Conservation (phyloP, 768 basidiomycete genomes). For the Auricularia cornea region DNA sequence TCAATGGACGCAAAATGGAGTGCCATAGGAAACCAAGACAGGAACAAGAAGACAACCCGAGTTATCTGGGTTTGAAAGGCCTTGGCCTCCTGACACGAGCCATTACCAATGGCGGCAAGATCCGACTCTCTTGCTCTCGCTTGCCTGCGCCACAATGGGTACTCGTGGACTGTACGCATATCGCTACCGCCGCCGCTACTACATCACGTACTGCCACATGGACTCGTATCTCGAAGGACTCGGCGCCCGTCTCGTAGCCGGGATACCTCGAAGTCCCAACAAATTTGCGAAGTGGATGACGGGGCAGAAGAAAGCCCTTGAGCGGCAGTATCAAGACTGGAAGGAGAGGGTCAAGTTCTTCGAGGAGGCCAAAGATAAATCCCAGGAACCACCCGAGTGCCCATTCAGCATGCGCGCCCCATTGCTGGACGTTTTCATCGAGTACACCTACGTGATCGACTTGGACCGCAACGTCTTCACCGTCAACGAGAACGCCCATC, state of each 20-base stretch:
- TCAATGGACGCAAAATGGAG: too few species aligned
- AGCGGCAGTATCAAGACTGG: neutral
- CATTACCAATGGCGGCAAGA: too few species aligned
- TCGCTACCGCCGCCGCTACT: neutral
- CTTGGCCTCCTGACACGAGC: too few species aligned
- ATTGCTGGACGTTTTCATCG: neutral
- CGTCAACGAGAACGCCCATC: neutral
- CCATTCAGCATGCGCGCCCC: too few species aligned
- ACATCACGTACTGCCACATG: neutral
- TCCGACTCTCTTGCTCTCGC: too few species aligned
- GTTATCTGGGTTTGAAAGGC: too few species aligned
- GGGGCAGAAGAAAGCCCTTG: neutral
- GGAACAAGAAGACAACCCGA: too few species aligned
- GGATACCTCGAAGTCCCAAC: neutral
- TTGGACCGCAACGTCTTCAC: neutral
- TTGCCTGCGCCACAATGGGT: neutral
- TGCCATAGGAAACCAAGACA: too few species aligned
- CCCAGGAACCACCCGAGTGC: neutral
- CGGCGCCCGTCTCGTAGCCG: neutral
- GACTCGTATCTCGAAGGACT: neutral
- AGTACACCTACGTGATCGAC: neutral
- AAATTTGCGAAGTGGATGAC: neutral
- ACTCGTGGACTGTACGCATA: neutral
- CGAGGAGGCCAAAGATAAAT: neutral
- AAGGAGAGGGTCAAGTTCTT: too few species aligned